Evolutionary conservation across 208 protist species (phyloP).

Genomic region (Crithidia brevicula): DNA sequence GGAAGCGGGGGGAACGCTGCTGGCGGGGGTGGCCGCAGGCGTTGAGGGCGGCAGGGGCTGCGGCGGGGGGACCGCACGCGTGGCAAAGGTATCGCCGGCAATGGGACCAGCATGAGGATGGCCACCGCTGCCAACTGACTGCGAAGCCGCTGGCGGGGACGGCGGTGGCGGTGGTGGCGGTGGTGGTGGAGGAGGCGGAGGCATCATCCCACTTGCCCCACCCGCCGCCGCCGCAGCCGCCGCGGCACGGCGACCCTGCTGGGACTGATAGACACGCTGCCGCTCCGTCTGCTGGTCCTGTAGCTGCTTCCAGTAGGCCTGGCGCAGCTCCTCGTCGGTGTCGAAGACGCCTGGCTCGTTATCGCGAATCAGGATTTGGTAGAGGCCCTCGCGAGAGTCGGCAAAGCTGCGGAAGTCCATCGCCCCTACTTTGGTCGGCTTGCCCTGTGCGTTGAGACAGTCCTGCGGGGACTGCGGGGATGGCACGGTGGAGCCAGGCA

Average conservation of each 20-base stretch:
- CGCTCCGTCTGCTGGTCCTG: conserved; percentile 34
- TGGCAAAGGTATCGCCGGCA: conserved; percentile 3
- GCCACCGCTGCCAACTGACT: neutral
- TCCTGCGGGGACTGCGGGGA: conserved; percentile 19
- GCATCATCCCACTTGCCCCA: conserved; percentile 8
- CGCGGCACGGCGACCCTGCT: conserved; percentile 6
- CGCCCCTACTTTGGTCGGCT: conserved; percentile 11
- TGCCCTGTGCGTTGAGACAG: conserved; percentile 24
- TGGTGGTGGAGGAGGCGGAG: conserved; percentile 7
- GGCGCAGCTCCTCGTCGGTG: conserved; percentile 64
- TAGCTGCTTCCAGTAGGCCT: conserved; percentile 58
- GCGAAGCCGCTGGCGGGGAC: neutral
- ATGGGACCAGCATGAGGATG: neutral
- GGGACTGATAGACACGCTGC: conserved; percentile 19
- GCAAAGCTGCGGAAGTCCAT: conserved; percentile 51
- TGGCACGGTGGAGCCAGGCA: neutral
- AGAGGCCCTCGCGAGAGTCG: conserved; percentile 71
- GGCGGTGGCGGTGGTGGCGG: neutral
- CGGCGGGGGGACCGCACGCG: neutral
- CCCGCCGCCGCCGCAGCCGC: neutral
- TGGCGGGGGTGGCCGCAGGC: neutral
- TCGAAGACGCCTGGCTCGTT: conserved; percentile 70
- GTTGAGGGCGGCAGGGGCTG: neutral
- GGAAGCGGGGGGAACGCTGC: neutral
- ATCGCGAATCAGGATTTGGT: conserved; percentile 60